phyloP scores from a whole-genome alignment of 2,329 filamentous ascomycete species.

The Dactylellina parvicollis region DNA sequence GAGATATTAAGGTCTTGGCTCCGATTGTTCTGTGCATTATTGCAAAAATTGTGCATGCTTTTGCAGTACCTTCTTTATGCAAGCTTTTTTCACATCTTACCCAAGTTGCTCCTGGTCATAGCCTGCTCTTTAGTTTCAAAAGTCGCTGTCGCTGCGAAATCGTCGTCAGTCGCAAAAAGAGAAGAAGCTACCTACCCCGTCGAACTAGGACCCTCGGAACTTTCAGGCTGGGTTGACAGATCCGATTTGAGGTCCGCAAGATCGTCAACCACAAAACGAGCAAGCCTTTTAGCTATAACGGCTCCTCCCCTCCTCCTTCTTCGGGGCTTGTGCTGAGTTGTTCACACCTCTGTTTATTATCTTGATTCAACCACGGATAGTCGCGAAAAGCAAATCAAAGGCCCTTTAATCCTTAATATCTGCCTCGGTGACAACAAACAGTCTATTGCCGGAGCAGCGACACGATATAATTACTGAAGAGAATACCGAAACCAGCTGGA shows the following conservation, averaged over 20 bases:
- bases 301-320: slow-evolving; percentile 26
- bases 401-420: slow-evolving; percentile 12
- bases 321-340: slow-evolving; percentile 47
- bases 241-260: slow-evolving; percentile 23
- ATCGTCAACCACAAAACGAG: slow-evolving; percentile 45
- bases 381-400: slow-evolving; percentile 37
- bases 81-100: slow-evolving; percentile 53
- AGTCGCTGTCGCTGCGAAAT: slow-evolving; percentile 35
- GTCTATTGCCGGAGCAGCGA: slow-evolving; percentile 31
- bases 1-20: slow-evolving; percentile 27
- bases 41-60: slow-evolving; percentile 52
- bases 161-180: slow-evolving; percentile 37
- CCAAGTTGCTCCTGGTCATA: slow-evolving; percentile 36
- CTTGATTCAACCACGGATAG: slow-evolving; percentile 25
- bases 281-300: slow-evolving; percentile 50
- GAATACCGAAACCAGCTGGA: slow-evolving; percentile 17
- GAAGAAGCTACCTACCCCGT: slow-evolving; percentile 19
- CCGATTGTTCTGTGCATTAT: slow-evolving; percentile 42
- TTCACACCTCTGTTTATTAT: slow-evolving; percentile 43
- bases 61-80: slow-evolving; percentile 50
- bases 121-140: slow-evolving; percentile 43
- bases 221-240: slow-evolving; percentile 38
- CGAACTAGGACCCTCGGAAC: slow-evolving; percentile 40
- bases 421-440: slow-evolving; percentile 46
- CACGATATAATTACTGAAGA: slow-evolving; percentile 3